A percentile compares a stretch with the other conserved stretches of the same genome.
Evolutionary conservation across 306 rosid genomes (phyloP).

Genomic region (Pueraria montana): DNA sequence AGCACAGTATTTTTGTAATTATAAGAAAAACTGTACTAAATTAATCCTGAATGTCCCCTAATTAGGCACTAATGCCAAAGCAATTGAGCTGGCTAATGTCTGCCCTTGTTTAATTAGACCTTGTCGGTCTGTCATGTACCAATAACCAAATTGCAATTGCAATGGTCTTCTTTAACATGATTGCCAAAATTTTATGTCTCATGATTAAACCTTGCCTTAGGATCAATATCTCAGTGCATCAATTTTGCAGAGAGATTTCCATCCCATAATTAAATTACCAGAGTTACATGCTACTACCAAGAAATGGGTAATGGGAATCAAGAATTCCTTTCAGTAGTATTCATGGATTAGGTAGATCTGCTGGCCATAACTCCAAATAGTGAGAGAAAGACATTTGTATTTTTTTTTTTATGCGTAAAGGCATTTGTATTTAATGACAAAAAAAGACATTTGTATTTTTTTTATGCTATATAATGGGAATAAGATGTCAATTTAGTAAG

Average conservation of each 20-base stretch:
- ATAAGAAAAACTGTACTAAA: constrained; percentile 43
- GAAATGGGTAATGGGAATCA: not conserved
- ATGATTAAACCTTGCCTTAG: constrained; percentile 7
- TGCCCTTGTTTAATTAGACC: constrained; percentile 71
- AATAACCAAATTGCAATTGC: constrained; percentile 19
- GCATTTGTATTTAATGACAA: not conserved
- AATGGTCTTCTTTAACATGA: constrained; percentile 39
- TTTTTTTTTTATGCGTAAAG: not conserved
- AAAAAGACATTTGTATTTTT: no score
- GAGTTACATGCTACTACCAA: constrained; percentile 1
- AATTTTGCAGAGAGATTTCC: constrained; percentile 38
- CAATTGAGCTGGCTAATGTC: constrained; percentile 92
- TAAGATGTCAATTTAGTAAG: not conserved
- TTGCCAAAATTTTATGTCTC: constrained; percentile 48
- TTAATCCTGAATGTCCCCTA: constrained; percentile 61
- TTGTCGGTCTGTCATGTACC: constrained; percentile 66
- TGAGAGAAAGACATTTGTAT: not conserved
- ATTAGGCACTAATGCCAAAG: constrained; percentile 74
- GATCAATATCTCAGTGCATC: constrained; percentile 61
- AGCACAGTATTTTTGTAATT: constrained; percentile 51
- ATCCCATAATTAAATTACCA: constrained; percentile 13
- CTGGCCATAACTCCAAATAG: constrained; percentile 25
- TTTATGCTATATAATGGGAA: not conserved
- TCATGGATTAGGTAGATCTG: not conserved
- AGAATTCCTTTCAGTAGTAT: not conserved